phyloP scores from a whole-genome alignment of 2,329 filamentous ascomycete genomes.

The Alternaria arborescens region DNA sequence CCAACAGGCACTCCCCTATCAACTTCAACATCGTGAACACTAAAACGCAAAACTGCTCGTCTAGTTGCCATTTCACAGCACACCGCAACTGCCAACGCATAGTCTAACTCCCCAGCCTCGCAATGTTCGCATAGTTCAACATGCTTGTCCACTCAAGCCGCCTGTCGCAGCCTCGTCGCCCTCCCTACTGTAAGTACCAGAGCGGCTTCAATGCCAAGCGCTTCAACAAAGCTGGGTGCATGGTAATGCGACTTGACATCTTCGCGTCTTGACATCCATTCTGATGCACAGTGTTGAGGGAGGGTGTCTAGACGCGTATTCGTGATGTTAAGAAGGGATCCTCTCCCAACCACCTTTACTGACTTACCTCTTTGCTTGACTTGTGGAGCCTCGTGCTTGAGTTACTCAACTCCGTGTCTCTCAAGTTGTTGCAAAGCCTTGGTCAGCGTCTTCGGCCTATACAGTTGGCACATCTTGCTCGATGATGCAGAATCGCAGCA shows the following conservation, averaged over 20 bases:
- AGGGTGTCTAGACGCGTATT: too few species aligned
- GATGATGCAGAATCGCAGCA: neutral
- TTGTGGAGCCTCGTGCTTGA: too few species aligned
- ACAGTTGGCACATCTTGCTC: neutral
- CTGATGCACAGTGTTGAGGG: too few species aligned
- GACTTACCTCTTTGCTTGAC: too few species aligned
- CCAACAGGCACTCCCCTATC: neutral
- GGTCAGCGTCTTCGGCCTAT: too few species aligned
- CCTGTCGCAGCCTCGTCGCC: neutral
- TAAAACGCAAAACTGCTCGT: neutral
- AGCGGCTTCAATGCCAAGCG: neutral
- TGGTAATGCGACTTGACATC: neutral
- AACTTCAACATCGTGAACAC: neutral
- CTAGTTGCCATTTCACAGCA: neutral
- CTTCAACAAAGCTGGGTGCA: neutral
- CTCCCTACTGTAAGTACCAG: neutral
- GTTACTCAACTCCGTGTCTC: neutral
- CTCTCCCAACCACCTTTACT: neutral
- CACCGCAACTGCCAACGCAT: constrained; percentile 3
- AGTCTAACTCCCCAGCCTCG: neutral
- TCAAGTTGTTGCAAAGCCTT: neutral
- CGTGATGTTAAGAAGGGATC: neutral
- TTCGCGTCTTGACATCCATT: neutral
- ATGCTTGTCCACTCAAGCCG: neutral
- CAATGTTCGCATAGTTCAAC: neutral